These are phyloP conservation scores for Solanum paucissectum DNA, from an alignment of 257 asterid species.

Conservation along the genomic window DNA sequence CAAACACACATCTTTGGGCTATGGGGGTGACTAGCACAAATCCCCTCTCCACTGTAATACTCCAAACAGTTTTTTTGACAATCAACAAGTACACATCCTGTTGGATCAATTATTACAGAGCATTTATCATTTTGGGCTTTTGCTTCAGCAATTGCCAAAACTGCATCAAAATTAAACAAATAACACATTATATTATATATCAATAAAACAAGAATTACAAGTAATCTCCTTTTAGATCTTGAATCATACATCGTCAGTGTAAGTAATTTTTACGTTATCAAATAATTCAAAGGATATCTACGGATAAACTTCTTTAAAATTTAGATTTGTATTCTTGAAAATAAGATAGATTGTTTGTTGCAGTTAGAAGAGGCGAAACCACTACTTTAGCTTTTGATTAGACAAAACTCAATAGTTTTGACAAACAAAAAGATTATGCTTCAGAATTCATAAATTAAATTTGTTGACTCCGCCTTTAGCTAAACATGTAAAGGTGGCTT, in stretches of 20 bases:
- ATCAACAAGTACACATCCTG: constrained; percentile 1
- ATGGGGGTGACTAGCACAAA: neutral
- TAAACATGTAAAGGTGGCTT: neutral
- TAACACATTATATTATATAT: neutral
- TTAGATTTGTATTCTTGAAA: rapidly evolving
- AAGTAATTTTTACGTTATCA: neutral
- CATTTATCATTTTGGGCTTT: constrained; percentile 5
- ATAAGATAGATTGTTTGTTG: neutral
- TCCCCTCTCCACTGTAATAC: constrained; percentile 3
- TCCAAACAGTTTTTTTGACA: constrained; percentile 6
- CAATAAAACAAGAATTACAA: neutral
- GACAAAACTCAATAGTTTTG: neutral
- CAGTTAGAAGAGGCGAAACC: neutral
- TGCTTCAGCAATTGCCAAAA: neutral
- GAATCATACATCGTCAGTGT: neutral
- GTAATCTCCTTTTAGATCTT: neutral
- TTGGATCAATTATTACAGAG: neutral
- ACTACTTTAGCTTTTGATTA: neutral
- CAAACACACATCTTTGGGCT: neutral
- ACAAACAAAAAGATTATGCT: neutral
- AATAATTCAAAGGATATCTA: neutral
- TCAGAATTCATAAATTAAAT: rapidly evolving
- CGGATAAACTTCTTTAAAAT: too few relatives aligned
- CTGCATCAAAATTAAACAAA: neutral
- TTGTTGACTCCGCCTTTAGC: neutral